Base-by-base conservation (phyloP, 331 rosid species). In the Ulmus americana region DNA sequence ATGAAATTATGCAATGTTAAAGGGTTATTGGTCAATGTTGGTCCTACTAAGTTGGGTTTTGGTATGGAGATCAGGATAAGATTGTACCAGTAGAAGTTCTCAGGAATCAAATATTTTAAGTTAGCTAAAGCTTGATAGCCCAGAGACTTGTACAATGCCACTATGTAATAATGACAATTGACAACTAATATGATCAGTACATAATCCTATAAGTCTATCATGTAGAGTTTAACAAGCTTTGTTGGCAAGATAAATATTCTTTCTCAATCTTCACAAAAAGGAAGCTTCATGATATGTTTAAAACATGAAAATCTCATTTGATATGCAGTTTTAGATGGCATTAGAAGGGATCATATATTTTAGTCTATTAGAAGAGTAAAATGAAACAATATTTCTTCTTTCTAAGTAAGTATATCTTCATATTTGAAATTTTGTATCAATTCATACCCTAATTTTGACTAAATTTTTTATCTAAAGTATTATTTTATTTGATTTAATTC, bases 11-110 rank as follows among this genome's bases (percentile, higher is more conserved):
- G 8, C 35, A 3, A 44, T 8, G 1, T 2, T 5, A 45, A 48
- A 39, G 58, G 58, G 8, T 8, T 22, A 22, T 12, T 49, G 14
- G 16, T 18, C 68, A 48, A 45, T 46, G 39, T 49, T 8, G 69
- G 47, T 49, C 58, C 45, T 28, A 64, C 58, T 39, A 38, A 64
- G 8, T 49, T 49, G 65, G 49, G 59, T 49, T 64, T 64, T 49
- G 59, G 44, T 64, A 48, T 16, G 50, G 56, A 49, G 48, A 50
- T 40, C 47, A 49, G 6, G 13, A 64, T 28, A 35, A 14, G 20
- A 13, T 20, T 45, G 35, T 8, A 41, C 49, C 18, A 18, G 5
- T 44, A 61, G 39, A 2, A 61, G 16, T 51, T 44, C 65, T 28
- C 13, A 12, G 14, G 44, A 56, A 56, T 56, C 12, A 56, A 1